phyloP scores from a whole-genome alignment of 1,284 basidiomycete genomes.

The Amylostereum chailletii region DNA sequence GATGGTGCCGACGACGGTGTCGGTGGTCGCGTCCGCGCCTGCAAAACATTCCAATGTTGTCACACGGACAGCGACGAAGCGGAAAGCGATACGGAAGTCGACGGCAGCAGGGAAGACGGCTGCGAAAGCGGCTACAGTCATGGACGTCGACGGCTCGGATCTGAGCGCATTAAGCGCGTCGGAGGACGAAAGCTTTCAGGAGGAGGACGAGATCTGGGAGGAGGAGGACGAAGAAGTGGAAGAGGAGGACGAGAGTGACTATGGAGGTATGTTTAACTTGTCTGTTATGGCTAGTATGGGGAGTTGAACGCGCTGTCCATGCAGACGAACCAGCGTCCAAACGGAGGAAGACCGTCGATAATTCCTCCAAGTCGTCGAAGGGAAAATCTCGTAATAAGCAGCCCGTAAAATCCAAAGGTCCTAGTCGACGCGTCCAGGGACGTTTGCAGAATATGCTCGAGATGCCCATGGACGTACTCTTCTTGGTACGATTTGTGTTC shows the following conservation, averaged over 20 bases:
- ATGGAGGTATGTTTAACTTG: slow-evolving; percentile 2
- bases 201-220: background rate
- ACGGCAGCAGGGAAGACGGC: background rate
- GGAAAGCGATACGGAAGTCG: too few relatives aligned
- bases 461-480: slow-evolving; percentile 11
- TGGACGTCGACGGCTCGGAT: background rate
- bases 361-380: background rate
- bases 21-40: too few relatives aligned
- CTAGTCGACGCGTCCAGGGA: slow-evolving; percentile 5
- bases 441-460: slow-evolving; percentile 10
- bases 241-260: background rate
- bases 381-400: background rate
- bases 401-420: background rate
- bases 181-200: background rate
- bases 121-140: background rate
- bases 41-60: too few relatives aligned
- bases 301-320: background rate
- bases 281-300: background rate
- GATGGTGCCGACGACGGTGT: background rate
- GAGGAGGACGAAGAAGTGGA: background rate
- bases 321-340: slow-evolving; percentile 3
- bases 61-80: too few relatives aligned
- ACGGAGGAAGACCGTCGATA: background rate
- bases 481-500: slow-evolving; percentile 5
- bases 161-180: too few relatives aligned